Evolutionary conservation across 805 yeast genomes (phyloP).

Genomic region (Sugiyamaella smithiae): DNA sequence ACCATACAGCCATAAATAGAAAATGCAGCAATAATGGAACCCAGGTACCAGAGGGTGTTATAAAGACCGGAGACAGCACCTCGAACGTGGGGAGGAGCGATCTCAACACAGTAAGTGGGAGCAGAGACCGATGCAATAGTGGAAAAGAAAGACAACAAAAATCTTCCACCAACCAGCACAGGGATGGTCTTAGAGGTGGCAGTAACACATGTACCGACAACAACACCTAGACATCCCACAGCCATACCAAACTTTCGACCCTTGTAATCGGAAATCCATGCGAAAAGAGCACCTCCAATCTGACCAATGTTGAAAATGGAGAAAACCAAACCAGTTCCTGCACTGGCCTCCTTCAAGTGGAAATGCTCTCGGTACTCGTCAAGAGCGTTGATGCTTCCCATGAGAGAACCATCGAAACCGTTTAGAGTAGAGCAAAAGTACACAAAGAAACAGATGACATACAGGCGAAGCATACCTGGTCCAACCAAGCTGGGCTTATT

Average conservation of each 20-base stretch:
- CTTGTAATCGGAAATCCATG: constrained; percentile 9
- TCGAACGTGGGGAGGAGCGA: constrained; percentile 14
- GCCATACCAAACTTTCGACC: constrained; percentile 14
- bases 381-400: constrained; percentile 19
- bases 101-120: constrained; percentile 15
- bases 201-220: constrained; percentile 11
- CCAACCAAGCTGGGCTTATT: constrained; percentile 15
- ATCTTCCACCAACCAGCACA: constrained; percentile 14
- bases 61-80: constrained; percentile 17
- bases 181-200: constrained; percentile 8
- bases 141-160: constrained; percentile 4
- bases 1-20: constrained; percentile 10
- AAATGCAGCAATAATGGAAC: constrained; percentile 19
- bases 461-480: constrained; percentile 15
- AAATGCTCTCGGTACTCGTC: constrained; percentile 14
- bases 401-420: constrained; percentile 18
- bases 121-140: constrained; percentile 8
- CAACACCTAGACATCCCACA: constrained; percentile 9
- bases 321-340: constrained; percentile 15
- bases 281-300: constrained; percentile 13
- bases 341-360: constrained; percentile 11
- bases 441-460: constrained; percentile 12
- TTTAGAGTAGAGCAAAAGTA: constrained; percentile 9
- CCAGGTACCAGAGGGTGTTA: constrained; percentile 18
- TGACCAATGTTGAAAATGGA: constrained; percentile 16